Conservation (phyloP, 495 filamentous ascomycete genomes). For the Astrocystis sublimbata region DNA sequence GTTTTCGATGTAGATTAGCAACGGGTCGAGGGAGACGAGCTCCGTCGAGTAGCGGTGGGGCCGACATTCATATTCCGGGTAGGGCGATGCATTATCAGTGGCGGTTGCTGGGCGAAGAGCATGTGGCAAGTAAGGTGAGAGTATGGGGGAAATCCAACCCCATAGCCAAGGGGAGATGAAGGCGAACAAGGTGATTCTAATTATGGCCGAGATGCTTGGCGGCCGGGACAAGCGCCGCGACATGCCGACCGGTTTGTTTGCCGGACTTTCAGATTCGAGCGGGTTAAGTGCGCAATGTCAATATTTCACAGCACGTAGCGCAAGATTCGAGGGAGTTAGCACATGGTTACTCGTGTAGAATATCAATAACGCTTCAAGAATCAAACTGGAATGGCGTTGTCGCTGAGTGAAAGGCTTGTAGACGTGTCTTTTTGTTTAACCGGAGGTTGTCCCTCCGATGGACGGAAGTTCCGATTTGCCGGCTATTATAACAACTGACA, state of each 20-base stretch:
- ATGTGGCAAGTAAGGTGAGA: conserved; percentile 16
- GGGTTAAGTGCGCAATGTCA: neutral
- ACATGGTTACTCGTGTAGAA: neutral
- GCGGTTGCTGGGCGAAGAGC: conserved; percentile 1
- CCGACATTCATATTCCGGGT: conserved; percentile 14
- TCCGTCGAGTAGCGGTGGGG: conserved; percentile 15
- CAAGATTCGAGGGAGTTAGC: neutral
- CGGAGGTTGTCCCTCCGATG: conserved; percentile 12
- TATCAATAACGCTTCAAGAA: neutral
- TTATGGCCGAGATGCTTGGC: conserved; percentile 10
- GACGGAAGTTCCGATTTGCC: neutral
- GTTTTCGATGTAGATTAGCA: conserved; percentile 48
- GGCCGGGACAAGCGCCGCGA: conserved; percentile 8
- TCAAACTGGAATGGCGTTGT: neutral
- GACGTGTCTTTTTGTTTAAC: conserved; percentile 10
- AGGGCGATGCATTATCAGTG: neutral
- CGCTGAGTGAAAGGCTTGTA: neutral
- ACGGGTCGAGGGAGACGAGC: conserved; percentile 37
- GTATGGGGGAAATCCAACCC: neutral
- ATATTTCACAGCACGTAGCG: neutral
- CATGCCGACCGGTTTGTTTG: conserved; percentile 1
- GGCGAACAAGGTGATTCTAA: conserved; percentile 12
- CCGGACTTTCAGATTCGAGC: neutral
- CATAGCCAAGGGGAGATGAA: conserved; percentile 15
- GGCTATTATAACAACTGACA: neutral